Evolutionary conservation across 371 early-diverging fungal species (phyloP).

Genomic region (Haplosporangium sp.): DNA sequence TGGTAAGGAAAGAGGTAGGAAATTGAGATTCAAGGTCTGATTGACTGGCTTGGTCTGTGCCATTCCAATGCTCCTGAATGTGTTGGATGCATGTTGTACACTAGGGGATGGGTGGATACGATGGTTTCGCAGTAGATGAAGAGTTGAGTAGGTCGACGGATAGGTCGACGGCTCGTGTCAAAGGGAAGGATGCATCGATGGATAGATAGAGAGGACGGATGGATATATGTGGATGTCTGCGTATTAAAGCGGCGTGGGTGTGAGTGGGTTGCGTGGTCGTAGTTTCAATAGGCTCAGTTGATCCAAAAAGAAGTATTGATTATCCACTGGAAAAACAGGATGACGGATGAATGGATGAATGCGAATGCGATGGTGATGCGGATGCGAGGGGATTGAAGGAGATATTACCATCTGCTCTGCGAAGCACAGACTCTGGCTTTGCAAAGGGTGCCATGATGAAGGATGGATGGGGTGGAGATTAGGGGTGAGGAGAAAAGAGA

Average conservation of each 20-base stretch:
- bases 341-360: not conserved
- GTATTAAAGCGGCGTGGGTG: not conserved
- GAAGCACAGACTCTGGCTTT: conserved; percentile 56
- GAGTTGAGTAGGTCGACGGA: not conserved
- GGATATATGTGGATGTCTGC: conserved; percentile 21
- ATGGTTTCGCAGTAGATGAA: too few relatives aligned
- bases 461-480: conserved; percentile 20
- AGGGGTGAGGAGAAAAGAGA: conserved; percentile 22
- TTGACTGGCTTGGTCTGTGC: too few relatives aligned
- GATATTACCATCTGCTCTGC: conserved; percentile 55
- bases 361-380: not conserved
- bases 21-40: too few relatives aligned
- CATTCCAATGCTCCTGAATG: too few relatives aligned
- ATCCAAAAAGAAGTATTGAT: too few relatives aligned
- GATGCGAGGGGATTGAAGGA: not conserved
- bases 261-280: not conserved
- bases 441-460: conserved; percentile 55
- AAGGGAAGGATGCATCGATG: conserved; percentile 12
- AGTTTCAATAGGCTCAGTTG: too few relatives aligned
- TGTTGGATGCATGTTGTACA: too few relatives aligned
- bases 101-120: not conserved
- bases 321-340: not conserved
- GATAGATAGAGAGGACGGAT: conserved; percentile 11
- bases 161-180: not conserved
- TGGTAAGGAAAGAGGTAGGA: too few relatives aligned